phyloP scores from a whole-genome alignment of 1,284 basidiomycete genomes.

The Cerrena zonata region DNA sequence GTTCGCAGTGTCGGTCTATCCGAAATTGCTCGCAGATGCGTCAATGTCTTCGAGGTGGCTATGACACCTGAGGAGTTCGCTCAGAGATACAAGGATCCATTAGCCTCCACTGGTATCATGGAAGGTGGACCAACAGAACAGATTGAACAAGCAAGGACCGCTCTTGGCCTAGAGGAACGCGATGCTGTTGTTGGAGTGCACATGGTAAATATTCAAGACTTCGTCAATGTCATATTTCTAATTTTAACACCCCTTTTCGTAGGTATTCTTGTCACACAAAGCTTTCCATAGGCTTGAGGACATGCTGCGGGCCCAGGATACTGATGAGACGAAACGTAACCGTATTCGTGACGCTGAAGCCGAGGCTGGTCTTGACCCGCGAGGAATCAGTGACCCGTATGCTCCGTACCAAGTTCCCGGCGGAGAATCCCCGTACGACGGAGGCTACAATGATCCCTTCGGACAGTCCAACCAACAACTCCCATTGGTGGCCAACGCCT shows the following conservation, averaged over 20 bases:
- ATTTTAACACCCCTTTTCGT: constrained; percentile 4
- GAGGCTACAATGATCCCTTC: constrained; percentile 47
- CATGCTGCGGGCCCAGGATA: constrained; percentile 73
- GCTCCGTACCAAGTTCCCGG: constrained; percentile 60
- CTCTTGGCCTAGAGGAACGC: constrained; percentile 61
- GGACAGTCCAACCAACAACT: constrained; percentile 54
- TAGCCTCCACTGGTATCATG: constrained; percentile 40
- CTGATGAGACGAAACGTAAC: constrained; percentile 78
- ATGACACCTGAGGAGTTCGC: constrained; percentile 88
- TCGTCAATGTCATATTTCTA: constrained; percentile 4
- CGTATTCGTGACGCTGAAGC: constrained; percentile 69
- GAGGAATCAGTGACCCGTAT: constrained; percentile 72
- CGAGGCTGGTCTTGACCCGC: constrained; percentile 64
- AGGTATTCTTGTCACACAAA: constrained; percentile 86
- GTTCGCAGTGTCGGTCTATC: constrained; percentile 77
- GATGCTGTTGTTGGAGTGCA: constrained; percentile 78
- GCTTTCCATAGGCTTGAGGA: constrained; percentile 92
- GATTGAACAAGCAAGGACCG: constrained; percentile 55
- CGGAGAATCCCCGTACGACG: constrained; percentile 43
- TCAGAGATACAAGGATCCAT: constrained; percentile 68
- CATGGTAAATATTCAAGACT: constrained; percentile 54
- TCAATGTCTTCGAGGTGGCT: constrained; percentile 72
- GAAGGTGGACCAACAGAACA: constrained; percentile 51
- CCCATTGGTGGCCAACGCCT: constrained; percentile 74
- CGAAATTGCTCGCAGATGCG: constrained; percentile 69